Conservation (phyloP, 495 filamentous ascomycete genomes). For the Annulohypoxylon bovei region DNA sequence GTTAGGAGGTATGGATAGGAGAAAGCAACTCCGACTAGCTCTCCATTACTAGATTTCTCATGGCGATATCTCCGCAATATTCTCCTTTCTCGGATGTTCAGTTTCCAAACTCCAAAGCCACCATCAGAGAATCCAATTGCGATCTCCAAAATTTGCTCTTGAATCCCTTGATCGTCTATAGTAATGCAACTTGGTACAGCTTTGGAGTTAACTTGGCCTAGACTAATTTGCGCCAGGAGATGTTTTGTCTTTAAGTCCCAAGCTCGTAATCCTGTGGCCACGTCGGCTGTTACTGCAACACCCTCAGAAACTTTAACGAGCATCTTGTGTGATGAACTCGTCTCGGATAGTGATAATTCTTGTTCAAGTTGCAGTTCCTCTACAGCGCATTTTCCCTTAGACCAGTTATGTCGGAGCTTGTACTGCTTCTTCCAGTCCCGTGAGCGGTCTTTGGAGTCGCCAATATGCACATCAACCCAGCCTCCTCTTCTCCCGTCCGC, state of each 20-base stretch:
- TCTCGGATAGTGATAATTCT: slow-evolving; percentile 26
- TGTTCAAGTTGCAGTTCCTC: slow-evolving; percentile 74
- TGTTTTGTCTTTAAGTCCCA: slow-evolving; percentile 75
- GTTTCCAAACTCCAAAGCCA: slow-evolving; percentile 72
- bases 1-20: slow-evolving; percentile 80
- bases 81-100: slow-evolving; percentile 55
- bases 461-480: slow-evolving; percentile 54
- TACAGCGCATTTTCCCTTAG: slow-evolving; percentile 80
- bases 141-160: slow-evolving; percentile 58
- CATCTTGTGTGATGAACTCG: slow-evolving; percentile 47
- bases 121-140: slow-evolving; percentile 83
- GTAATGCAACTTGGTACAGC: slow-evolving; percentile 73
- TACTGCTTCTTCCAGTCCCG: slow-evolving; percentile 88
- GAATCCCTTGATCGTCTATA: slow-evolving; percentile 60
- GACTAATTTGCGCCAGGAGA: slow-evolving; percentile 59
- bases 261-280: slow-evolving; percentile 71
- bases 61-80: slow-evolving; percentile 66
- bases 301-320: slow-evolving; percentile 78
- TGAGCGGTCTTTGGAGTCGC: slow-evolving; percentile 57
- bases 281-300: slow-evolving; percentile 81
- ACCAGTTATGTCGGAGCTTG: slow-evolving; percentile 92
- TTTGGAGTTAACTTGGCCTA: slow-evolving; percentile 41
- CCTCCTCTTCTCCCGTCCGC: slow-evolving; percentile 68
- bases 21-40: slow-evolving; percentile 79
- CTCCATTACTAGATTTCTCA: slow-evolving; percentile 65